Conservation (phyloP, 495 filamentous ascomycete genomes). For the Hyaloscypha variabilis region DNA sequence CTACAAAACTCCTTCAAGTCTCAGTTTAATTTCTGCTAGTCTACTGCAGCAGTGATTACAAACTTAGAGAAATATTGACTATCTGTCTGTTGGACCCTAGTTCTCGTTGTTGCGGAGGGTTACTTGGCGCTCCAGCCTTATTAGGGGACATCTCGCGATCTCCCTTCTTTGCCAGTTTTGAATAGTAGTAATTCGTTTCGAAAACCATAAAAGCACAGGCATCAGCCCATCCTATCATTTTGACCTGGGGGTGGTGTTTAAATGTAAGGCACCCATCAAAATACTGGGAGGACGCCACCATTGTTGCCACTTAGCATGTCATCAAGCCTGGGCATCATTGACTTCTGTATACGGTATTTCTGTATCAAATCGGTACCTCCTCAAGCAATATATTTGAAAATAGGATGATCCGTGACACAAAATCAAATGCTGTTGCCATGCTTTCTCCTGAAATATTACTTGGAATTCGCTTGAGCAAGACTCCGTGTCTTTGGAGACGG, state of each 20-base stretch:
- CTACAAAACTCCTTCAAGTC: background rate
- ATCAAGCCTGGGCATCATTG: background rate
- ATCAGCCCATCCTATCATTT: background rate
- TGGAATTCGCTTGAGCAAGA: background rate
- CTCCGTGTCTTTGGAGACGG: background rate
- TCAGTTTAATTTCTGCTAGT: background rate
- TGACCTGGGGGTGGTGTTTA: background rate
- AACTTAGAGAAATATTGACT: background rate
- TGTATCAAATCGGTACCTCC: background rate
- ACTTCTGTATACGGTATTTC: too few relatives aligned
- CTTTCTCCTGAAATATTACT: background rate
- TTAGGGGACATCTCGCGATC: background rate
- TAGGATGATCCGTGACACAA: background rate
- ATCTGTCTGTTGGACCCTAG: background rate
- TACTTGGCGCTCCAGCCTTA: background rate
- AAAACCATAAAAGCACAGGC: background rate
- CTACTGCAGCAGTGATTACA: background rate
- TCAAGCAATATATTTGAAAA: conserved; percentile 9
- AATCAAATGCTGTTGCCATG: background rate
- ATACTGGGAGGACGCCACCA: background rate
- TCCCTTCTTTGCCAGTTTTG: background rate
- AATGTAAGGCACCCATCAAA: background rate
- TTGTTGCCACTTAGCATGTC: background rate
- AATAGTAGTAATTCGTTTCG: background rate
- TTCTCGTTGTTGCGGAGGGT: background rate